Base-by-base conservation (phyloP, 2,329 filamentous ascomycete species). In the Aspergillus fumigatus region DNA sequence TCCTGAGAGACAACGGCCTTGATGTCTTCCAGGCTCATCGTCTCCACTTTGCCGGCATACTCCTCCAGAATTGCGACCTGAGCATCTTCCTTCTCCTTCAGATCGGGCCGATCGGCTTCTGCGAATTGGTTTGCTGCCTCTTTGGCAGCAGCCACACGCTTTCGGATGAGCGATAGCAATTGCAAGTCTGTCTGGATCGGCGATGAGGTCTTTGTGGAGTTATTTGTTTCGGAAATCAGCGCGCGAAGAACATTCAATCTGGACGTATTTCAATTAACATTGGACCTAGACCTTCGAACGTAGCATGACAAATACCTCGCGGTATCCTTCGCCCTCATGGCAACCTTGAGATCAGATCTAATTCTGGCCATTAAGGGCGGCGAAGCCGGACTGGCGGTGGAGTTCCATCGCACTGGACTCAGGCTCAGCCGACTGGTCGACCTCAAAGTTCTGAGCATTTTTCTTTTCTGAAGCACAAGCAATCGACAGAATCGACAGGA, bases 311-410 rank as follows among this genome's bases (percentile, higher is more conserved):
- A 45, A 35, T 68, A 79, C 78, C 76, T 74, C 14, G 73, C 62
- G 23, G 69, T 76, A 58, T 81, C 78, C 66, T 79, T 80, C 17
- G 77, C 77, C 60, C 72, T 72, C 78, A 81, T 79, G 50, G 79
- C 79, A 45, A 66, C 69, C 65, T 80, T 81, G 48, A 81, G 66
- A 64, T 80, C 79, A 57, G 71, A 63, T 53, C 75, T 73, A 55
- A 80, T 65, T 57, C 74, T 77, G 49, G 69, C 63, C 65, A 80
- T 74, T 54, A 80, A 67, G 10, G 77, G 75, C 54, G 78, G 75
- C 55, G 70, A 53, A 45, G 68, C 59, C 23, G 71, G 66, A 35
- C 66, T 63, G 21, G 66, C 63, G 21, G 74, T 75, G 25, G 76
- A 77, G 57, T 72, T 75, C 70, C 71, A 76, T 62, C 76, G 71